phyloP scores from a whole-genome alignment of 179 eudicot species.

The Nepenthes alata region DNA sequence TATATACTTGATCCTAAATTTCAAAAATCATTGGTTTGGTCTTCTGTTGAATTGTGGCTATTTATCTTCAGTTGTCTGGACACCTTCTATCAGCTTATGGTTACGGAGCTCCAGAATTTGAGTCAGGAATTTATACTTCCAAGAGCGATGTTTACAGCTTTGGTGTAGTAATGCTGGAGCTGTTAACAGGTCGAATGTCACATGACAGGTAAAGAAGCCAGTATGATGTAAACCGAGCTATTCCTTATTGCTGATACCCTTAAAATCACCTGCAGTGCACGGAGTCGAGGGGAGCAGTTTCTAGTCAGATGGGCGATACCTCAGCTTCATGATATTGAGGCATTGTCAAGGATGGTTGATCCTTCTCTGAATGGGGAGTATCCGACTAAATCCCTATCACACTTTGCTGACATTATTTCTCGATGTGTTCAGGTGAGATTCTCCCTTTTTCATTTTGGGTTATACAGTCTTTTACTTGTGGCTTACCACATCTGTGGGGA shows the following conservation, averaged over 20 bases:
- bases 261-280: slow-evolving; percentile 18
- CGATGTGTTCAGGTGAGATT: slow-evolving; percentile 49
- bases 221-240: background rate
- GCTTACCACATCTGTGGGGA: too few relatives aligned
- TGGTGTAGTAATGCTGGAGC: slow-evolving; percentile 71
- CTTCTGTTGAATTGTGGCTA: background rate
- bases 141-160: slow-evolving; percentile 95
- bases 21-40: background rate
- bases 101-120: slow-evolving; percentile 93
- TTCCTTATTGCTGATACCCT: too few relatives aligned
- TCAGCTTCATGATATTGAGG: slow-evolving; percentile 72
- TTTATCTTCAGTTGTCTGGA: slow-evolving; percentile 68
- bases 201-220: slow-evolving; percentile 55
- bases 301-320: slow-evolving; percentile 66
- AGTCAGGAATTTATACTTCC: slow-evolving; percentile 67
- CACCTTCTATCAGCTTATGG: slow-evolving; percentile 74
- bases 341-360: slow-evolving; percentile 64
- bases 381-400: slow-evolving; percentile 49
- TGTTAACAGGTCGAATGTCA: slow-evolving; percentile 80
- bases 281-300: slow-evolving; percentile 49
- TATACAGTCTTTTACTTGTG: too few relatives aligned
- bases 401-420: slow-evolving; percentile 55
- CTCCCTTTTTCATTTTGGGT: background rate
- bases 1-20: background rate
- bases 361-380: slow-evolving; percentile 46